These are phyloP conservation scores for Aspergillus sclerotiicarbonarius DNA, from an alignment of 495 filamentous ascomycete species.

Conservation along the genomic window DNA sequence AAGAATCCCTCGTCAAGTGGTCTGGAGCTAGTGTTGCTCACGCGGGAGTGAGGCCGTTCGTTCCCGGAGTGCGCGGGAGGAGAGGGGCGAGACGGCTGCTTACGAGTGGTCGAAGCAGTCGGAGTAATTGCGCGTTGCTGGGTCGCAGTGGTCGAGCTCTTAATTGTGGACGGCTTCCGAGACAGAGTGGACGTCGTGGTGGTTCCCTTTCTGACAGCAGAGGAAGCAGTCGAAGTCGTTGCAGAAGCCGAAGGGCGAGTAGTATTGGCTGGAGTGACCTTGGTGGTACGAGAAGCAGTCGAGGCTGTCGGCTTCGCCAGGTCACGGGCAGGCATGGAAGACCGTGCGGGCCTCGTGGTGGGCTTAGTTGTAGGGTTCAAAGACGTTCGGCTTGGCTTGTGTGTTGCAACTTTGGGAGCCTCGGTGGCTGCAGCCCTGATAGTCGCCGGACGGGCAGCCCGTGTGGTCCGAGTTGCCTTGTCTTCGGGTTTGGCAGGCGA, in stretches of 20 bases:
- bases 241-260: slow-evolving; percentile 58
- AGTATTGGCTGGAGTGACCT: slow-evolving; percentile 66
- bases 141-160: slow-evolving; percentile 20
- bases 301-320: slow-evolving; percentile 25
- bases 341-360: slow-evolving; percentile 27
- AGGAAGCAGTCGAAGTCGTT: slow-evolving; percentile 62
- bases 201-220: slow-evolving; percentile 53
- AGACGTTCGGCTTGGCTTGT: slow-evolving; percentile 35
- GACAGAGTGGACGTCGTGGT: slow-evolving; percentile 31
- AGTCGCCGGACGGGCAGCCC: slow-evolving; percentile 17
- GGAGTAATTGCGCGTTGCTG: slow-evolving; percentile 25
- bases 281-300: slow-evolving; percentile 32
- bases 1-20: slow-evolving; percentile 74
- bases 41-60: slow-evolving; percentile 43
- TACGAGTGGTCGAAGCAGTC: slow-evolving; percentile 26
- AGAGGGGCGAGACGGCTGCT: slow-evolving; percentile 43
- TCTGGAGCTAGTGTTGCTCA: slow-evolving; percentile 39
- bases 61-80: slow-evolving; percentile 25
- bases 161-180: slow-evolving; percentile 46
- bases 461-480: slow-evolving; percentile 18
- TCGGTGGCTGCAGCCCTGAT: slow-evolving; percentile 22
- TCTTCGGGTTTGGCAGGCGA: slow-evolving; percentile 21
- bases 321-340: slow-evolving; percentile 35
- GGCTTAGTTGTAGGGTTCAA: slow-evolving; percentile 30
- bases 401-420: slow-evolving; percentile 26